Evolutionary conservation across 2,329 filamentous ascomycete genomes (phyloP).

Genomic region (Achaetomium macrosporum): DNA sequence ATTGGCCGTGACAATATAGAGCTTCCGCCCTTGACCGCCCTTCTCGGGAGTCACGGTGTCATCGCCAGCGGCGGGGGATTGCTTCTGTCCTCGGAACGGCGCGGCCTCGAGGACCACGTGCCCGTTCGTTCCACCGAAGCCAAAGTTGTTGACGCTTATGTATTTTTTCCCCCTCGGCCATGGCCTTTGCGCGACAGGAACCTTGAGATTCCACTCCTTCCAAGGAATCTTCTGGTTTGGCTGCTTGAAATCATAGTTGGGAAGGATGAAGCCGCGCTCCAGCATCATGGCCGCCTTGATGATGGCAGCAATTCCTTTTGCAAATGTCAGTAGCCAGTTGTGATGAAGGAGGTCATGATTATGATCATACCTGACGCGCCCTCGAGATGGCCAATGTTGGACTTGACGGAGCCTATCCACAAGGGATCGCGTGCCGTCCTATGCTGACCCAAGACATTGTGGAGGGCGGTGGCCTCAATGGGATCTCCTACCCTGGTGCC

Average conservation of each 20-base stretch:
- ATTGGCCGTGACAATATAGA: conserved; percentile 41
- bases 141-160: conserved; percentile 46
- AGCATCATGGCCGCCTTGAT: conserved; percentile 49
- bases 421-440: conserved; percentile 38
- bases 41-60: conserved; percentile 27
- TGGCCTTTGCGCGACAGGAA: conserved; percentile 38
- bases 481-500: conserved; percentile 52
- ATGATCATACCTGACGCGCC: conserved; percentile 35
- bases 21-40: conserved; percentile 28
- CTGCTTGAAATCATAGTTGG: conserved; percentile 45
- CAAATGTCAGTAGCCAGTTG: neutral
- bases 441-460: conserved; percentile 37
- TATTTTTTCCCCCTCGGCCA: conserved; percentile 46
- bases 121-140: conserved; percentile 42
- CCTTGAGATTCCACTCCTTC: conserved; percentile 45
- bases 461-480: conserved; percentile 46
- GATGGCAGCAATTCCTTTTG: conserved; percentile 42
- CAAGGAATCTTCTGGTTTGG: conserved; percentile 45
- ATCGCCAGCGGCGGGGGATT: conserved; percentile 26
- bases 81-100: conserved; percentile 30
- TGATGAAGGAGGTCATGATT: too few relatives aligned
- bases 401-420: conserved; percentile 45
- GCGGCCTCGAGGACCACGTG: conserved; percentile 38
- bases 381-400: conserved; percentile 48
- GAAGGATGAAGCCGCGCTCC: conserved; percentile 44